Evolutionary conservation across 805 yeast genomes (phyloP), one percentile per base, ranked within the genome.

Genomic region (Ogataea neopini): DNA sequence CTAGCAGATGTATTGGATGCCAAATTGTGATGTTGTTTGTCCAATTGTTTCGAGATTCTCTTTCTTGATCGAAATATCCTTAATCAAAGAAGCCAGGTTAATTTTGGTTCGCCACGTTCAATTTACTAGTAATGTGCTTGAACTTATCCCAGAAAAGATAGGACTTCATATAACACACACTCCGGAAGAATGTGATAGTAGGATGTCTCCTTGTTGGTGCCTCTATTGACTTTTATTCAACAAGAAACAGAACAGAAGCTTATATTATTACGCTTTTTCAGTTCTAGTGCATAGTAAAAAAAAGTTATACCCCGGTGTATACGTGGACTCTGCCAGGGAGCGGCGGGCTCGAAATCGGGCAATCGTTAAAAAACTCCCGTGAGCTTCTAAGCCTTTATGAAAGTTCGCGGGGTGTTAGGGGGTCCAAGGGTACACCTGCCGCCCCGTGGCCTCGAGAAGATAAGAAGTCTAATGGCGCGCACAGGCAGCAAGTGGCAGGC

Each of bases 161-260:
- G 14, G 11, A 28, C 6, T 28, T n/a, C 11, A 28, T 28, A 28
- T 28, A 28, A 9, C 13, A 28, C 32, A 28, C 32, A n/a, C 32
- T n/a, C 14, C 11, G 32, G 5, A 28, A 28, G 32, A 11, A 28
- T 28, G 14, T 28, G 32, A 28, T 28, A n/a, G 14, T 28, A n/a
- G 9, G 11, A n/a, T n/a, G 40, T 14, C 28, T 20, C 40, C 29
- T 36, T 3, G 18, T 22, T 19, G 14, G 15, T 4, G 40, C 32
- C 18, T 8, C n/a, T 18, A 13, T 9, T 23, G 9, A n/a, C n/a
- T 18, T 22, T 37, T 13, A n/a, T 17, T 10, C 10, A 18, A n/a
- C 26, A 36, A 11, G 18, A 36, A 39, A 17, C 34, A 26, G 42
- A 39, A 39, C 42, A 39, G 39, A 35, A 35, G 26, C 28, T 20